A percentile compares a stretch with the other conserved stretches of the same genome.
These are phyloP conservation scores for Hydnum rufescens DNA, from an alignment of 768 basidiomycete genomes.

Conservation along the genomic window DNA sequence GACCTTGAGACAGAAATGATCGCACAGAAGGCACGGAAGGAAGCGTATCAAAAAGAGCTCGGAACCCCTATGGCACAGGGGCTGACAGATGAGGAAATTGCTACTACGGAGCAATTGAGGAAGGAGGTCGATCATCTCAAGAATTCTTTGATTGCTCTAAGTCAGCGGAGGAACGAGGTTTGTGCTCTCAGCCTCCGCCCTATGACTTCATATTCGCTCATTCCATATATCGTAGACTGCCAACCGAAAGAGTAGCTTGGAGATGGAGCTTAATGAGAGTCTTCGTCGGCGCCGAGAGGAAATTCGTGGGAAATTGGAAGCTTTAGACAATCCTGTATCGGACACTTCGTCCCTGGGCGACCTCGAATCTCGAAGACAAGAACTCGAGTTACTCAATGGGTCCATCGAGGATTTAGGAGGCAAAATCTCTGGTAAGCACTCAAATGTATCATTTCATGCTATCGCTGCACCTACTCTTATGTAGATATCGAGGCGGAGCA, in stretches of 20 bases:
- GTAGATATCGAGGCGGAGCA: constrained; percentile 51
- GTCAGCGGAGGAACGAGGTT: constrained; percentile 52
- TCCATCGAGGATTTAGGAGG: constrained; percentile 45
- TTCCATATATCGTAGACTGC: constrained; percentile 30
- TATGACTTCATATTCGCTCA: not conserved
- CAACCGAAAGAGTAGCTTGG: constrained; percentile 55
- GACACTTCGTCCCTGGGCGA: constrained; percentile 33
- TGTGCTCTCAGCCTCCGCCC: constrained; percentile 13
- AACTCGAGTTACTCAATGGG: constrained; percentile 44
- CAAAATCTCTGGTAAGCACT: constrained; percentile 35
- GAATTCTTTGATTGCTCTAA: constrained; percentile 47
- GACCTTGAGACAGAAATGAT: constrained; percentile 56
- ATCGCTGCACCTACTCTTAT: not conserved
- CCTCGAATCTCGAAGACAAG: constrained; percentile 44
- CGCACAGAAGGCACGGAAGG: constrained; percentile 38
- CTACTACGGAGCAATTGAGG: constrained; percentile 40
- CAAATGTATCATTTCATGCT: not conserved
- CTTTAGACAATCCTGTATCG: constrained; percentile 31
- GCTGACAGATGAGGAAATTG: constrained; percentile 53
- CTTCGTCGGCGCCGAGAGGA: constrained; percentile 65
- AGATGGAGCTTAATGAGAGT: constrained; percentile 86
- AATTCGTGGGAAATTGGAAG: constrained; percentile 52
- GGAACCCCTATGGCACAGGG: constrained; percentile 53
- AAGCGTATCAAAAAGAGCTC: constrained; percentile 50
- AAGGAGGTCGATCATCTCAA: constrained; percentile 60